Evolutionary conservation across 2,329 filamentous ascomycete genomes (phyloP), one percentile per base, ranked within the genome.

Genomic region (Daldinia sp.): DNA sequence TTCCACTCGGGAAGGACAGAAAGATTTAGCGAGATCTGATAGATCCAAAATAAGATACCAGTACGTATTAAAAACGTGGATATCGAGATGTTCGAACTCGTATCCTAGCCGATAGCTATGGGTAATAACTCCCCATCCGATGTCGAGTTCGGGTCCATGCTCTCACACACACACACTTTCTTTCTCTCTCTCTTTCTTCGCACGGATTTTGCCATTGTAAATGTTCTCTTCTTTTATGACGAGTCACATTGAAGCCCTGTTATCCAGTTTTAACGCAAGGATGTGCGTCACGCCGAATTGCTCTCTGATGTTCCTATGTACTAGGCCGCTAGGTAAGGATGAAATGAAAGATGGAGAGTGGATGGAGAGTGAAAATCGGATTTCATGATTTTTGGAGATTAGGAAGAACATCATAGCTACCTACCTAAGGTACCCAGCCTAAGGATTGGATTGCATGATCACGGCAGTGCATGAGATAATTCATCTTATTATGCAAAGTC

Each of bases 401-500:
- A 13, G n/a, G 26, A 28, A 6, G 23, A 28, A 28, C 26, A 50
- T 23, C 10, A 23, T 23, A 23, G 33, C 33, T 35, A 7, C 33
- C 33, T 9, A 35, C 12, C 23, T 28, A 28, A 50, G 15, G 26
- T n/a, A n/a, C 33, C 33, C 10, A 35, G 3, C 12, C 23, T 28
- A 28, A 50, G 15, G 26, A 30, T 28, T 50, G 46, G n/a, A 50
- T n/a, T 30, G 15, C 46, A 50, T 51, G 26, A 51, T 33, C 26
- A 50, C 23, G 7, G 20, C 23, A 30, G 3, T 51, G 46, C 23
- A 64, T 62, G 53, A 65, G 53, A 65, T 51, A 56, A 44, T 55
- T 65, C 41, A 62, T 65, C 53, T 55, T 26, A 46, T 64, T 53
- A 56, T 33, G 46, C 28, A 51, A 4, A 51, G 4, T 18, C 15